Conservation (phyloP, 306 rosid genomes). For the Dryas octopetala region DNA sequence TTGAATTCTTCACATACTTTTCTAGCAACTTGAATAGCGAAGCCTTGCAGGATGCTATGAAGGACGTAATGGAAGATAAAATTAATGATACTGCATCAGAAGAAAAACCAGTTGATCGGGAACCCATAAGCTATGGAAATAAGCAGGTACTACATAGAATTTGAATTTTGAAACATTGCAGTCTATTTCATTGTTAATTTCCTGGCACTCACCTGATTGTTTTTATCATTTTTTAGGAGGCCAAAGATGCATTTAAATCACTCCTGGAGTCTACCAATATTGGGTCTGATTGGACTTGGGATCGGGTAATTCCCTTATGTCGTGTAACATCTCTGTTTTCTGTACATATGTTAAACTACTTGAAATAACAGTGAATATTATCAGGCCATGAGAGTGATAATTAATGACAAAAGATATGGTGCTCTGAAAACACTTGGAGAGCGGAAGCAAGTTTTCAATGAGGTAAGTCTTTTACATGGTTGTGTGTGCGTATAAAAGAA, state of each 20-base stretch:
- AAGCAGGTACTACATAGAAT: conserved; percentile 55
- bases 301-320: conserved; percentile 63
- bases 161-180: neutral
- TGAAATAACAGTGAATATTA: conserved; percentile 28
- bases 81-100: conserved; percentile 49
- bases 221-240: conserved; percentile 59
- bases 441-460: conserved; percentile 90
- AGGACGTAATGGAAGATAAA: conserved; percentile 49
- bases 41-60: conserved; percentile 53
- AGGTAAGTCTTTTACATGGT: conserved; percentile 51
- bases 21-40: conserved; percentile 32
- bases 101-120: conserved; percentile 67
- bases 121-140: conserved; percentile 57
- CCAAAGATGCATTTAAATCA: conserved; percentile 79
- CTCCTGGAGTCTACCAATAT: conserved; percentile 80
- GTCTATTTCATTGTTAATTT: conserved; percentile 14
- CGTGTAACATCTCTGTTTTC: neutral
- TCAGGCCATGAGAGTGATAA: conserved; percentile 87
- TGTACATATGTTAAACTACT: neutral
- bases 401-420: conserved; percentile 87
- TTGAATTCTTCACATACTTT: conserved; percentile 27
- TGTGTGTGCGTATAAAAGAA: neutral
- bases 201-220: conserved; percentile 19
- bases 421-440: conserved; percentile 89
- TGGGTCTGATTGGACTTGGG: conserved; percentile 98